Base-by-base conservation (phyloP, 257 asterid genomes). In the Cruciata laevipes region DNA sequence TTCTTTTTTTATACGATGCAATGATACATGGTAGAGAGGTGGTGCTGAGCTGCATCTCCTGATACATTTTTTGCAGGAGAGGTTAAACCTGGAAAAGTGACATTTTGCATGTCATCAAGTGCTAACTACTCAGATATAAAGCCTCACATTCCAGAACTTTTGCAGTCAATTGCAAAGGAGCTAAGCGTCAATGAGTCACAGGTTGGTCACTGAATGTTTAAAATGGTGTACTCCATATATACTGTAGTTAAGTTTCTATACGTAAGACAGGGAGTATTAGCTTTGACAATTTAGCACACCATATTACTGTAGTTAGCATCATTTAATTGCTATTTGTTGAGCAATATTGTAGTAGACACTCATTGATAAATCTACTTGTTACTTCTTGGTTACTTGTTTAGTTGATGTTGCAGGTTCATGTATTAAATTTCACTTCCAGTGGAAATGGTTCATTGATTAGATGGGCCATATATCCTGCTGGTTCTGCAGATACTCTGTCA, bases 391-490 rank as follows among this genome's bases (percentile, higher is more conserved):
- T 24, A 69, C 78, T 61, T 71, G 31, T 66, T 71, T 75, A 55
- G 74, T 68, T 66, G 67, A 70, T 49, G 8, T 80, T 78, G 79
- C 95, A 91, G 99, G 92, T 90, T 67, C 87, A 78, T 53, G 70
- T 83, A 80, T 33, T 79, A 83, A 85, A 90, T 75, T 70, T 82
- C 72, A 75, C 91, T 58, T 81, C 95, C 25, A 68, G 73, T 70
- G 87, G 82, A 71, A 88, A 84, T 64, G 87, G 56, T 25, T 88
- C 96, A 59, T 84, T 94, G 67, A 69, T 86, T 78, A 82, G 69
- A 82, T 85, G 92, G 96, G 89, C 83, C 56, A 83, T 94, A 79
- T 71, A 49, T 63, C 97, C 99, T n/a, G 77, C 80, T 27, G 81
- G 79, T 64, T 74, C 96, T 71, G 83, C 82, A 71, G 71, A 74